Evolutionary conservation across 441 rosid species (phyloP), one percentile per base, ranked within the genome.

Genomic region (Macaranga tanarius): DNA sequence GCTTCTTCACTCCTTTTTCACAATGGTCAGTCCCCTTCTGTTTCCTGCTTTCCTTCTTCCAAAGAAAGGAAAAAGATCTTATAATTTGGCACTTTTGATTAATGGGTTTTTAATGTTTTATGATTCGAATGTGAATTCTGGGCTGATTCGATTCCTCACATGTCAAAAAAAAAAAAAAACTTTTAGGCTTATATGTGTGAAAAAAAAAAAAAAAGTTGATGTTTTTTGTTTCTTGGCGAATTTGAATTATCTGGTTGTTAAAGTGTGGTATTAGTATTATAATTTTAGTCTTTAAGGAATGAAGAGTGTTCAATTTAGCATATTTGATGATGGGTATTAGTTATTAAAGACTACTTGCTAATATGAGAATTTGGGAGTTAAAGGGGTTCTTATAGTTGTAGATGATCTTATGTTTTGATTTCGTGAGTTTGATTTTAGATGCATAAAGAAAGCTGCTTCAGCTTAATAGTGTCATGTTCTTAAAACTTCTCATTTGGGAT

Each of bases 1-100:
- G 8, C 16, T 19, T 12, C 55, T 56, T 40, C 25, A 19, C 44
- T 28, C 23, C 26, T 25, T 5, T 5, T 61, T 60, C 58, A 20
- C 59, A 9, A 71, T 71, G 74, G 67, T 61, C 15, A 48, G 74
- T 61, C 25, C 6, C 31, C 61, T 19, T 70, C 15, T 38, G 3
- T 28, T 10, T 0, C 44, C 13, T 60, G 10, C 4, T 59, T 7
- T 9, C 22, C 8, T 23, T 10, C 5, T 40, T 42, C 19, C 19
- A 5, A 13, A 15, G 2, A 42, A 10, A 34, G 8, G 8, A 4
- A 42, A 7, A 7, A 7, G 0, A 0, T 26, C 20, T 31, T 5
- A 2, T 8, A 50, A 25, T 28, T 28, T 7, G 55, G 55, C 20
- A 5, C 8, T 31, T 26, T 19, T 26, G 19, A 45, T 64, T 12